phyloP scores from a whole-genome alignment of 768 basidiomycete species.

The Calocybe gangraenosa region DNA sequence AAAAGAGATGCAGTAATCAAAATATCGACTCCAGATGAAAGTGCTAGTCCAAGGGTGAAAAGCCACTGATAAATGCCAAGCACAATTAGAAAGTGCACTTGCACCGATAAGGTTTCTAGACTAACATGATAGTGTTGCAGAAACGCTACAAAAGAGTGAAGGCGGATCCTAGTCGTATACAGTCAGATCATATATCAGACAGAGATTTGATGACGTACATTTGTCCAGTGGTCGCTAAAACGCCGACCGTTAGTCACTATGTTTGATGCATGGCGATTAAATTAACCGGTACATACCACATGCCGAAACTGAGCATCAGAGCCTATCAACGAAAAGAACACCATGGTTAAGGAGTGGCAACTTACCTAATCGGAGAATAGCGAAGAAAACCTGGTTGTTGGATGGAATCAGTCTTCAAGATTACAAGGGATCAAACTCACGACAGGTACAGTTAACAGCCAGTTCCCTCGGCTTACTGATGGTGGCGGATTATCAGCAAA shows the following conservation, averaged over 20 bases:
- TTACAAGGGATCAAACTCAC: constrained; percentile 8
- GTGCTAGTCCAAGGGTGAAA: constrained; percentile 37
- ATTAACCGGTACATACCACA: constrained; percentile 13
- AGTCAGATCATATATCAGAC: neutral
- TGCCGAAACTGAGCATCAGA: constrained; percentile 13
- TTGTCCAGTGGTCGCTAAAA: constrained; percentile 20
- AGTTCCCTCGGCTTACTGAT: constrained; percentile 21
- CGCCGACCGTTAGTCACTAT: neutral
- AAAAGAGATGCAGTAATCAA: constrained; percentile 32
- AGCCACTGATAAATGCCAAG: constrained; percentile 30
- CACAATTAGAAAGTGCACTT: neutral
- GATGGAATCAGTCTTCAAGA: neutral
- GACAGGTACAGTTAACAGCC: constrained; percentile 18
- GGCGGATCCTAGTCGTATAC: constrained; percentile 17
- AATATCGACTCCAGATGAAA: constrained; percentile 37
- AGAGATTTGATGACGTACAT: constrained; percentile 14
- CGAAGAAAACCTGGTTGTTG: constrained; percentile 4
- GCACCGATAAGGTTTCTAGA: neutral
- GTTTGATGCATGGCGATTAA: too few species aligned
- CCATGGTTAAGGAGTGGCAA: neutral
- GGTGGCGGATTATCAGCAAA: neutral
- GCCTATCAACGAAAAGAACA: neutral
- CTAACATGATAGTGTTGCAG: constrained; percentile 11
- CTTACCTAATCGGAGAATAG: constrained; percentile 20
- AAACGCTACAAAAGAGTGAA: constrained; percentile 18